A percentile compares a stretch with the other conserved stretches of the same genome.
phyloP scores from a whole-genome alignment of 352 stramenopile genomes.

The Phytophthora cryptogea region DNA sequence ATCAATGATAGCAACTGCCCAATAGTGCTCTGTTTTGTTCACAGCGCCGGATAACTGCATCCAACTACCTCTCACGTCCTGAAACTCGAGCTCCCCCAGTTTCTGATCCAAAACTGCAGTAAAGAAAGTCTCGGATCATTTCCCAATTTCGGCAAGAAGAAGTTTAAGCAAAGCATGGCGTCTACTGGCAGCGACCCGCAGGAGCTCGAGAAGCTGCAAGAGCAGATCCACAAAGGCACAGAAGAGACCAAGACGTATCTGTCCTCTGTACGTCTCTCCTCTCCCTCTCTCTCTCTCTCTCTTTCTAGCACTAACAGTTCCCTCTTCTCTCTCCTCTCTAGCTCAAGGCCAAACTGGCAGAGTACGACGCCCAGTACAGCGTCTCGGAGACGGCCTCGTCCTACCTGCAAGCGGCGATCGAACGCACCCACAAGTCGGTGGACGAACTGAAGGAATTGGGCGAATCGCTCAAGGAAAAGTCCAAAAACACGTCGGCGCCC shows the following conservation, averaged over 20 bases:
- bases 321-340: conserved; percentile 11
- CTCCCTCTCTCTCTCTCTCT: not conserved
- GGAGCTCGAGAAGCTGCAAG: conserved; percentile 66
- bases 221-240: conserved; percentile 69
- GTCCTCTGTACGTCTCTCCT: conserved; percentile 33
- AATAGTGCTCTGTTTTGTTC: not conserved
- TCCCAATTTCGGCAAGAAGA: conserved; percentile 2
- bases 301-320: not conserved
- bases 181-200: conserved; percentile 30
- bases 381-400: conserved; percentile 70
- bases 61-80: not conserved
- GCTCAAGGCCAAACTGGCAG: conserved; percentile 51
- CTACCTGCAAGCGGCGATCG: conserved; percentile 69
- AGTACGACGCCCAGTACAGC: conserved; percentile 78
- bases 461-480: conserved; percentile 57
- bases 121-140: conserved; percentile 10
- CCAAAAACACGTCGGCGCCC: conserved; percentile 50
- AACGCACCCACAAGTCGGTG: conserved; percentile 70
- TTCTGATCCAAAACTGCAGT: conserved; percentile 12
- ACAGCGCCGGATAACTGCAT: not conserved
- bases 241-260: conserved; percentile 83
- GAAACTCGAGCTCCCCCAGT: not conserved
- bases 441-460: conserved; percentile 72
- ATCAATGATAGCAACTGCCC: not conserved
- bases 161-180: conserved; percentile 13